Base-by-base conservation (phyloP, 2,329 filamentous ascomycete genomes). In the Kalaharituber pfeilii region DNA sequence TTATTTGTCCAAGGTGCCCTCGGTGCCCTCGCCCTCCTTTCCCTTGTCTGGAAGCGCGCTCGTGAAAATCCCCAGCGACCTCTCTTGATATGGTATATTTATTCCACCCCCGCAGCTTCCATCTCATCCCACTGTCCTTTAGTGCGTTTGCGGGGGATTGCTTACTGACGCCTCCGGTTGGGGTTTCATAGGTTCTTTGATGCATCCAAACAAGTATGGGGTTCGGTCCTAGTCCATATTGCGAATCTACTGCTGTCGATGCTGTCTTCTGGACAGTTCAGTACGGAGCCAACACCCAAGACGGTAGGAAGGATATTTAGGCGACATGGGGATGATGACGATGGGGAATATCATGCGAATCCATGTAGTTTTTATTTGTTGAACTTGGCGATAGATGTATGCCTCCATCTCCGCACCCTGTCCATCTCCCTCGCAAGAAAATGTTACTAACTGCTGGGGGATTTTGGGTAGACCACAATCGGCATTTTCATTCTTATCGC, bases 231-330 rank as follows among this genome's bases (percentile, higher is more conserved):
- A 67, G 80, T 95, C 29, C 91, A 98, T 70, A 75, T 89, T 45
- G 85, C 88, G 62, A 98, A 98, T 66, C 75, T 98, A 52, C 79
- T 94, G 68, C 94, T 98, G 83, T 93, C 86, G 49, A 86, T 96
- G 84, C 76, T 98, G 62, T 93, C 86, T 1, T 89, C 85, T 53
- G 88, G 87, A 2, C 80, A 84, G 63, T 83, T 96, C 64, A 78
- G 78, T 54, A 76, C 86, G 28, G 77, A 77, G 62, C 68, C 80
- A 30, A 72, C 74, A 30, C 70, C 76, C 6, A 64, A 69, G 29
- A 66, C 67, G 2, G 65, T 70, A 24, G 66, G 7, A 80, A 52
- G 51, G 33, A 39, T 55, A 13, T 52, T 55, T 22, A 26, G 51
- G 49, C 22, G 18, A 20, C 52, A 58, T 72, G n/a, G 65, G 65